phyloP scores from a whole-genome alignment of 768 basidiomycete species.

The Psilocybe cubensis region DNA sequence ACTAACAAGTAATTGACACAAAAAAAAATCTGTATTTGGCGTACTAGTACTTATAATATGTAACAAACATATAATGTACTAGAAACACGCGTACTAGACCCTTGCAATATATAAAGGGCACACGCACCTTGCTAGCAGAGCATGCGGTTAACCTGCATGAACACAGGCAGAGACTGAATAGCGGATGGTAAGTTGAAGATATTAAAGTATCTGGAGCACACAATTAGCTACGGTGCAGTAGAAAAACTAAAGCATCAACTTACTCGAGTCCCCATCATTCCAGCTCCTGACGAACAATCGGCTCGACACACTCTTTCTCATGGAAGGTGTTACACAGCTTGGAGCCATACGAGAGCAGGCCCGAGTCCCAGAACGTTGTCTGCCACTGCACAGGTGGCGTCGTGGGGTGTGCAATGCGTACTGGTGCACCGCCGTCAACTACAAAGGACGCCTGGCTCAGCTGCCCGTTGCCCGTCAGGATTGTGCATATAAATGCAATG shows the following conservation, averaged over 20 bases:
- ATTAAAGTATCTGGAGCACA: conserved; percentile 60
- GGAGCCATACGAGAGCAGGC: conserved; percentile 37
- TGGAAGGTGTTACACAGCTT: conserved; percentile 96
- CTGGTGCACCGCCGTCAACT: conserved; percentile 13
- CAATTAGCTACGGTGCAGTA: background rate
- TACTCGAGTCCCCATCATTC: conserved; percentile 77
- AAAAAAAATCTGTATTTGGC: no score
- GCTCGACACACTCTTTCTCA: conserved; percentile 69
- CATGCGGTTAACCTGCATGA: no score
- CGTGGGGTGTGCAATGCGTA: conserved; percentile 2
- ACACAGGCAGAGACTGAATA: no score
- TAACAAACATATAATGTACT: no score
- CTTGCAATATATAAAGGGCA: no score
- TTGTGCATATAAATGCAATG: conserved; percentile 16
- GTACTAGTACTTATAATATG: no score
- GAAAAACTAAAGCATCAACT: no score
- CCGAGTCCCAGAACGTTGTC: conserved; percentile 17
- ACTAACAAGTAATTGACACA: no score
- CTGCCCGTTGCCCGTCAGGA: conserved; percentile 14
- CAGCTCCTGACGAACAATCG: conserved; percentile 53
- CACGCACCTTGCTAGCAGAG: no score
- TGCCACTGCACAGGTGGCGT: conserved; percentile 20
- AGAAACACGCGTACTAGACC: no score
- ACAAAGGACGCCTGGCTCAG: conserved; percentile 14
- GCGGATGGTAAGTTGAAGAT: no score